These are phyloP conservation scores for Candida tetrigidarum DNA, from an alignment of 1,139 yeast species.

Conservation along the genomic window DNA sequence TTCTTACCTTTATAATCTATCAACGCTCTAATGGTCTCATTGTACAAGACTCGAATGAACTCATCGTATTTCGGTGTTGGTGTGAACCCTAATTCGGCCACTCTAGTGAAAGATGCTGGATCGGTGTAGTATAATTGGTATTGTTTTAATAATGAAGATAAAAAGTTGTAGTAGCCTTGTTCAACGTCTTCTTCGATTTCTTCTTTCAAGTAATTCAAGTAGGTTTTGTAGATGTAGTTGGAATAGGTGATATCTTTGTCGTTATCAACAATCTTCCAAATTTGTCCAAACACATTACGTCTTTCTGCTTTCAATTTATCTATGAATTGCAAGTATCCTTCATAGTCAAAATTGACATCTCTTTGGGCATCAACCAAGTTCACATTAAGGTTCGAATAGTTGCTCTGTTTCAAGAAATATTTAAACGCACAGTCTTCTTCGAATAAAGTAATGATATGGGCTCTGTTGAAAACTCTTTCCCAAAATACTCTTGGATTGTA, in stretches of 20 bases:
- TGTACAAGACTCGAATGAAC: slow-evolving; percentile 29
- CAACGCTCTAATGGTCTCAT: slow-evolving; percentile 28
- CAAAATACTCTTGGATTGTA: slow-evolving; percentile 32
- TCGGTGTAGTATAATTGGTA: slow-evolving; percentile 22
- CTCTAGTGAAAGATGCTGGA: slow-evolving; percentile 15
- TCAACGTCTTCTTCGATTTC: slow-evolving; percentile 22
- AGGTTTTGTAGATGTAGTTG: slow-evolving; percentile 26
- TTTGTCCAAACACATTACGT: slow-evolving; percentile 29
- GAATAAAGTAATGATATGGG: slow-evolving; percentile 34
- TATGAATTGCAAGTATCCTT: slow-evolving; percentile 36
- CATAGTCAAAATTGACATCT: slow-evolving; percentile 44
- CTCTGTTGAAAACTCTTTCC: slow-evolving; percentile 43
- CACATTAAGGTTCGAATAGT: slow-evolving; percentile 10
- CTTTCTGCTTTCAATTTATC: slow-evolving; percentile 32
- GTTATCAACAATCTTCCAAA: slow-evolving; percentile 38
- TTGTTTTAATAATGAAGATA: slow-evolving; percentile 26
- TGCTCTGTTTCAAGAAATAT: slow-evolving; percentile 23
- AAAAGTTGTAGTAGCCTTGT: slow-evolving; percentile 25
- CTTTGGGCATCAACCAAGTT: slow-evolving; percentile 33
- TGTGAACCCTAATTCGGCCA: slow-evolving; percentile 17
- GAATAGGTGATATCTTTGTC: slow-evolving; percentile 31
- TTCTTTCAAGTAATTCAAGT: slow-evolving; percentile 27
- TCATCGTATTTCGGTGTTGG: slow-evolving; percentile 22
- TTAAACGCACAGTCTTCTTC: slow-evolving; percentile 31
- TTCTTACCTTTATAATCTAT: slow-evolving; percentile 34